phyloP scores from a whole-genome alignment of 1,139 yeast species.

The Candida labiduridarum region DNA sequence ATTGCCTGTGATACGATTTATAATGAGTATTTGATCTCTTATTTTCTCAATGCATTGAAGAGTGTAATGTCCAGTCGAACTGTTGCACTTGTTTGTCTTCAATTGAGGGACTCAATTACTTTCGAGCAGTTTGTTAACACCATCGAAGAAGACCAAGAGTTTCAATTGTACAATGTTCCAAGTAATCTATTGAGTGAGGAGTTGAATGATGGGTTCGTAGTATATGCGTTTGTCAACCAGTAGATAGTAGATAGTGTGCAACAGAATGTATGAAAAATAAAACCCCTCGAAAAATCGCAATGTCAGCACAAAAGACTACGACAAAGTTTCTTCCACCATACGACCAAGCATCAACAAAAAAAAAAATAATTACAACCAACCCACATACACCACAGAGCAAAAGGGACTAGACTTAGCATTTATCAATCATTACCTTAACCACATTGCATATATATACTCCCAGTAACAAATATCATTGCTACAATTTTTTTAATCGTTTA shows the following conservation, averaged over 20 bases:
- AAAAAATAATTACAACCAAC: background rate
- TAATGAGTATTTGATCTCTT: constrained; percentile 61
- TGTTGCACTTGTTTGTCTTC: constrained; percentile 51
- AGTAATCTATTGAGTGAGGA: constrained; percentile 27
- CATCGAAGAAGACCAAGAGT: constrained; percentile 19
- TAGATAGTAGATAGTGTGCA: background rate
- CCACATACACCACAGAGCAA: background rate
- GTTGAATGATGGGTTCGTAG: constrained; percentile 44
- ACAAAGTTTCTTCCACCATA: background rate
- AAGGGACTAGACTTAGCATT: background rate
- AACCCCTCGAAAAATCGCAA: background rate
- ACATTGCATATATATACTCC: no score
- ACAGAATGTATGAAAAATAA: background rate
- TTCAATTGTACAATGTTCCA: constrained; percentile 30
- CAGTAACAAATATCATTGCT: no score
- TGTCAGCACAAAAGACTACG: background rate
- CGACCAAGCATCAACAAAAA: constrained; percentile 2
- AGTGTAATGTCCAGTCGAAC: constrained; percentile 32
- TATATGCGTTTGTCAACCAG: constrained; percentile 27
- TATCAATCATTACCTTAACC: background rate
- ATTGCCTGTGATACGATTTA: constrained; percentile 74
- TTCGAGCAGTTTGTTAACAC: constrained; percentile 47
- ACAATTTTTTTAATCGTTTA: no score
- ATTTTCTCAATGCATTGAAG: constrained; percentile 47
- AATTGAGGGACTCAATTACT: constrained; percentile 57